Evolutionary conservation across 1,139 yeast species (phyloP).

Genomic region (Hemisphaericaspora xylofermentans): DNA sequence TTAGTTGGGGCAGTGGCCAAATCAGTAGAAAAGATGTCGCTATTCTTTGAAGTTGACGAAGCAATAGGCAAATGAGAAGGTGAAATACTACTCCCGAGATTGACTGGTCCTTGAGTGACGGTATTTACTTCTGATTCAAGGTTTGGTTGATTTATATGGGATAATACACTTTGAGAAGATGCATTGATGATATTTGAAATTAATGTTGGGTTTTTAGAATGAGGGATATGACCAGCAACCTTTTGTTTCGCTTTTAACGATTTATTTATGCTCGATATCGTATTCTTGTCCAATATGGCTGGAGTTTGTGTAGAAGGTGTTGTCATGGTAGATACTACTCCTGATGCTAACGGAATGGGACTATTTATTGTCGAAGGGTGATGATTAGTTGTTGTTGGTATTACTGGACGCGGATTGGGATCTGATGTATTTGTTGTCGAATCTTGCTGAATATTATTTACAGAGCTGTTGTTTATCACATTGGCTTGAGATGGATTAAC

Average conservation of each 20-base stretch:
- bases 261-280: conserved; percentile 38
- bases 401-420: background rate
- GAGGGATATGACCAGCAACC: conserved; percentile 33
- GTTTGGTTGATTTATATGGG: conserved; percentile 15
- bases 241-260: conserved; percentile 44
- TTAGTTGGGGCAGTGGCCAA: background rate
- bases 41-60: conserved; percentile 2
- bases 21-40: background rate
- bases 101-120: conserved; percentile 5
- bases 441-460: background rate
- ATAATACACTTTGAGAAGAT: conserved; percentile 33
- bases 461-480: background rate
- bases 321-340: conserved; percentile 3
- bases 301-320: conserved; percentile 10
- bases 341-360: conserved; percentile 2
- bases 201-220: conserved; percentile 33
- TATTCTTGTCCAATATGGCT: conserved; percentile 26
- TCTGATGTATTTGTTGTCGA: background rate
- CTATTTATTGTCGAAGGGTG: conserved; percentile 1
- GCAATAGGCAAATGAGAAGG: background rate
- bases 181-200: conserved; percentile 38
- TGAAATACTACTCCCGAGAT: conserved; percentile 6
- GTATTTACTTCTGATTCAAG: conserved; percentile 2
- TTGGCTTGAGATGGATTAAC: background rate
- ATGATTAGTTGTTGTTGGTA: conserved; percentile 4